Evolutionary conservation across 2,329 filamentous ascomycete genomes (phyloP).

Genomic region (Phaeosphaeria sp.): DNA sequence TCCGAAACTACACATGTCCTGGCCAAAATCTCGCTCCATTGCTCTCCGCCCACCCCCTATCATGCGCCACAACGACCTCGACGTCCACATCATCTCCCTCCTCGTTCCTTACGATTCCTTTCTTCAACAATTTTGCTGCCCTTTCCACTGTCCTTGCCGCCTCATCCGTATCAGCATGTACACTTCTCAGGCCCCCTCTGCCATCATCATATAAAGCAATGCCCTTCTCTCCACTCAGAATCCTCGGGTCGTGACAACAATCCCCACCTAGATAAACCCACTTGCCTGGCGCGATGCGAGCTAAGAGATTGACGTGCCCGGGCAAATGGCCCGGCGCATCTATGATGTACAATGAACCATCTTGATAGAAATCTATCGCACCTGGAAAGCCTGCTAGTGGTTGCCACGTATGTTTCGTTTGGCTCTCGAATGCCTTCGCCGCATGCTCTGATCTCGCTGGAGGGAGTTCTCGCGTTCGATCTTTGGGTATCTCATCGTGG

Average conservation of each 20-base stretch:
- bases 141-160: constrained; percentile 54
- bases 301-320: constrained; percentile 61
- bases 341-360: constrained; percentile 57
- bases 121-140: constrained; percentile 47
- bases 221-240: constrained; percentile 59
- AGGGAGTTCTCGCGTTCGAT: constrained; percentile 55
- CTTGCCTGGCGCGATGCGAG: constrained; percentile 45
- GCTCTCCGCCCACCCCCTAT: constrained; percentile 55
- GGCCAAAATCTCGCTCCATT: constrained; percentile 45
- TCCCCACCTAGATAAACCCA: constrained; percentile 62
- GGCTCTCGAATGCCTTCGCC: constrained; percentile 21
- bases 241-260: constrained; percentile 60
- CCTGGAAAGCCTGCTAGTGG: constrained; percentile 54
- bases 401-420: constrained; percentile 47
- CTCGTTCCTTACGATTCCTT: constrained; percentile 27
- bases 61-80: constrained; percentile 61
- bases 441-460: constrained; percentile 27
- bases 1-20: constrained; percentile 14
- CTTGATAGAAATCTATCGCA: constrained; percentile 56
- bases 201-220: constrained; percentile 60
- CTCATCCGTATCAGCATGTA: constrained; percentile 58
- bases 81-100: constrained; percentile 38
- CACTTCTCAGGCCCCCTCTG: constrained; percentile 54
- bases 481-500: constrained; percentile 50
- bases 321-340: constrained; percentile 60